Evolutionary conservation across 2,329 filamentous ascomycete species (phyloP).

Genomic region (Alternaria incomplexa): DNA sequence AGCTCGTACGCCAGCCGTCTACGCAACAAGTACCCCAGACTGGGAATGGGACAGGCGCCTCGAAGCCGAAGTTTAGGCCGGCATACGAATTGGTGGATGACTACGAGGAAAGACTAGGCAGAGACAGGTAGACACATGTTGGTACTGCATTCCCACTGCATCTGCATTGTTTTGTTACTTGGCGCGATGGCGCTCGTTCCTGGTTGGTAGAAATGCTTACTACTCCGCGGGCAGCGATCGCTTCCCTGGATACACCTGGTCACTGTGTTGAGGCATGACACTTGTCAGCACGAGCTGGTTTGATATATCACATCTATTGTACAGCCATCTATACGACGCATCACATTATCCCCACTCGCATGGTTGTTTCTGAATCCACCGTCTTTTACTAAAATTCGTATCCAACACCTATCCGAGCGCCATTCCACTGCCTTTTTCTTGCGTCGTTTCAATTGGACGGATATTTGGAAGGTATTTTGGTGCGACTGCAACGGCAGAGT

Average conservation of each 20-base stretch:
- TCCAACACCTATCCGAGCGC: neutral
- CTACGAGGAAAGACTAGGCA: conserved; percentile 48
- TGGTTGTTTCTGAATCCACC: neutral
- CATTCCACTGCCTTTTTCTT: neutral
- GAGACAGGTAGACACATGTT: conserved; percentile 39
- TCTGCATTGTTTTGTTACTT: neutral
- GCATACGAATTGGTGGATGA: conserved; percentile 51
- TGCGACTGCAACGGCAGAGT: neutral
- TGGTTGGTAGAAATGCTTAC: neutral
- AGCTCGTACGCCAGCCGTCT: conserved; percentile 45
- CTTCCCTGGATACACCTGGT: neutral
- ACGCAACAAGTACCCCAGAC: conserved; percentile 22
- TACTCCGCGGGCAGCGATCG: neutral
- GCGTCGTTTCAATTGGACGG: neutral
- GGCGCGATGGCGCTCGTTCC: neutral
- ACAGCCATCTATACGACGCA: neutral
- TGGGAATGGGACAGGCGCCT: conserved; percentile 17
- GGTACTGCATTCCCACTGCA: neutral
- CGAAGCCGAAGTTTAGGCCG: conserved; percentile 42
- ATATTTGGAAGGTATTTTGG: neutral
- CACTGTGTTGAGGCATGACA: neutral
- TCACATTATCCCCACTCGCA: neutral
- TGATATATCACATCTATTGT: neutral
- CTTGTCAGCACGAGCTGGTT: neutral
- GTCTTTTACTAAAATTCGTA: neutral